Conservation (phyloP, 129 eudicot genomes). For the Pseudognaphalium luteoalbum region DNA sequence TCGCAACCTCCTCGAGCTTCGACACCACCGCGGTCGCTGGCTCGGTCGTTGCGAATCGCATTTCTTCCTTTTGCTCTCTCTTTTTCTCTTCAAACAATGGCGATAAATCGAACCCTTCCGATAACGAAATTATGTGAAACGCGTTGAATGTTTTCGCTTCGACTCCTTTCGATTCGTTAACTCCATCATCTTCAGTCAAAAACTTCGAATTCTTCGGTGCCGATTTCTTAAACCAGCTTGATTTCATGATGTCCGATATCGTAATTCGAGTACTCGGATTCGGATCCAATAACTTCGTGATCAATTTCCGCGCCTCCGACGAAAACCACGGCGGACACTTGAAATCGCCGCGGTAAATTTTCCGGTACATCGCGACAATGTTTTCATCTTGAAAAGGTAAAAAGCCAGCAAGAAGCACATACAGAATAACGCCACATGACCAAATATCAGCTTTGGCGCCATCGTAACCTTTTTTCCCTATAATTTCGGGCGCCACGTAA, state of each 20-base stretch:
- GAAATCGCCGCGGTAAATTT: slow-evolving; percentile 49
- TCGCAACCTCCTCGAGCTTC: slow-evolving; percentile 79
- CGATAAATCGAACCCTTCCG: slow-evolving; percentile 82
- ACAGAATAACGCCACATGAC: slow-evolving; percentile 42
- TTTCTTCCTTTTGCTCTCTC: slow-evolving; percentile 52
- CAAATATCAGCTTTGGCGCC: slow-evolving; percentile 46
- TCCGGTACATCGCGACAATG: slow-evolving; percentile 40
- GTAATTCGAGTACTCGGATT: slow-evolving; percentile 67
- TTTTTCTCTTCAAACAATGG: slow-evolving; percentile 78
- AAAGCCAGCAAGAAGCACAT: slow-evolving; percentile 41
- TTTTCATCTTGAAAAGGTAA: slow-evolving; percentile 43
- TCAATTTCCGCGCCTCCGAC: slow-evolving; percentile 50
- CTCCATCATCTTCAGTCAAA: slow-evolving; percentile 35
- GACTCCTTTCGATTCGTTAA: slow-evolving; percentile 24
- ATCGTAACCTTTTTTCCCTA: slow-evolving; percentile 42
- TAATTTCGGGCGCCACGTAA: slow-evolving; percentile 42
- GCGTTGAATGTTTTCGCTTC: slow-evolving; percentile 64
- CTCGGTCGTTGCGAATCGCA: slow-evolving; percentile 72
- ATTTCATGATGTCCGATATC: slow-evolving; percentile 56
- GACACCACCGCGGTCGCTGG: slow-evolving; percentile 70
- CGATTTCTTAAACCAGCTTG: slow-evolving; percentile 61
- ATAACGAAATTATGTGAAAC: slow-evolving; percentile 81
- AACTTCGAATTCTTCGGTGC: slow-evolving; percentile 39
- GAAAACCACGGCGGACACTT: slow-evolving; percentile 97
- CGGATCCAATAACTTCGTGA: slow-evolving; percentile 74